phyloP scores from a whole-genome alignment of 257 asterid genomes.

The Datura wrightii region DNA sequence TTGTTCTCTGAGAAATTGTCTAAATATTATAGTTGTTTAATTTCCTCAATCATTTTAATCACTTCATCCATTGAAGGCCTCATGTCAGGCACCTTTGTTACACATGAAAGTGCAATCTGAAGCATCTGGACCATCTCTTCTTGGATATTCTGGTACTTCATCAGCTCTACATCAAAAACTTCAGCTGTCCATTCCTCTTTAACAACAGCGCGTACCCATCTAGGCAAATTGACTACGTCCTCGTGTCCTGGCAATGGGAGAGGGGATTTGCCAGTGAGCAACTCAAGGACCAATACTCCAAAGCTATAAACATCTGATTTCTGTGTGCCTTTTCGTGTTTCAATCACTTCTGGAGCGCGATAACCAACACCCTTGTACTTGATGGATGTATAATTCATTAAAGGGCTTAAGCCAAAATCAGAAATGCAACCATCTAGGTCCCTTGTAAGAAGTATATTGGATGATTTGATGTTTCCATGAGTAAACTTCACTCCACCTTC shows the following conservation, averaged over 20 bases:
- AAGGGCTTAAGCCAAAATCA: conserved; percentile 32
- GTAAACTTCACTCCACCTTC: conserved; percentile 29
- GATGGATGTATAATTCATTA: conserved; percentile 5
- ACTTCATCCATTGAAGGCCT: conserved; percentile 40
- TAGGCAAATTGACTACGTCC: conserved; percentile 35
- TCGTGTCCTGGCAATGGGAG: conserved; percentile 28
- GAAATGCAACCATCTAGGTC: conserved; percentile 36
- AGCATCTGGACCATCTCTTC: conserved; percentile 40
- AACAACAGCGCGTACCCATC: conserved; percentile 41
- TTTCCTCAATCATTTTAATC: conserved; percentile 34
- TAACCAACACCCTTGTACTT: conserved; percentile 30
- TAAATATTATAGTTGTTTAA: background rate
- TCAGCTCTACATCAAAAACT: conserved; percentile 39
- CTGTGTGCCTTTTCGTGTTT: conserved; percentile 35
- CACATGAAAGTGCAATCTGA: conserved; percentile 39
- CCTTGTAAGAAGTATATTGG: conserved; percentile 38
- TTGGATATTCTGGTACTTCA: conserved; percentile 27
- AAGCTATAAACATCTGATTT: conserved; percentile 44
- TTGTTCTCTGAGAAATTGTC: background rate
- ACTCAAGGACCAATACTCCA: conserved; percentile 41
- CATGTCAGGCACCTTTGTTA: conserved; percentile 34
- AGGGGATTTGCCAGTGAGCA: conserved; percentile 43
- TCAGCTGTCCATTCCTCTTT: conserved; percentile 41
- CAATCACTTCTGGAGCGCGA: conserved; percentile 44
- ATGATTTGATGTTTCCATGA: conserved; percentile 45